Conservation (phyloP, 108 stramenopile species). For the Skeletonema menzelii region DNA sequence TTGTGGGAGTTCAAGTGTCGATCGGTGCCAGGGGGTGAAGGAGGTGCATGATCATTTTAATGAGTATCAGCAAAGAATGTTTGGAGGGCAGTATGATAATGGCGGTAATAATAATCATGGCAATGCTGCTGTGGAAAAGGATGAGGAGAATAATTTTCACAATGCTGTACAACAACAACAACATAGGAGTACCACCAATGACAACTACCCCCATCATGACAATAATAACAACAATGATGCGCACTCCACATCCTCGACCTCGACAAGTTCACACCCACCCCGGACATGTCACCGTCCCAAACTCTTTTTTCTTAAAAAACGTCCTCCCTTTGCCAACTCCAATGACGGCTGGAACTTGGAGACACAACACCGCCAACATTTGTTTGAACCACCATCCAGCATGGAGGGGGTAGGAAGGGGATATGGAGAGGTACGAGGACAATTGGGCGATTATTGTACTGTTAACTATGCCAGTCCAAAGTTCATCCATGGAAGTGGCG, state of each 20-base stretch:
- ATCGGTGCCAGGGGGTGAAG: conserved; percentile 6
- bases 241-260: not conserved
- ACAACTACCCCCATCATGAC: not conserved
- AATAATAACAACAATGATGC: not conserved
- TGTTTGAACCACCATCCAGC: conserved; percentile 33
- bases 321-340: conserved; percentile 29
- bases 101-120: not conserved
- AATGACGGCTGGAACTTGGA: conserved; percentile 33
- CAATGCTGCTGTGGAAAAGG: not conserved
- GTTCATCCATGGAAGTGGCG: not conserved
- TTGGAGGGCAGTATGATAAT: not conserved
- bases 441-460: conserved; percentile 2
- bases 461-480: not conserved
- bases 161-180: not conserved
- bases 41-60: not conserved
- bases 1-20: conserved; percentile 27
- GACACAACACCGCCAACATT: conserved; percentile 21
- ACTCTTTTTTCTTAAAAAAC: conserved; percentile 44
- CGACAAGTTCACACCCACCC: not conserved
- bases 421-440: conserved; percentile 33
- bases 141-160: not conserved
- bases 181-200: not conserved
- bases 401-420: conserved; percentile 31
- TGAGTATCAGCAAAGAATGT: not conserved
- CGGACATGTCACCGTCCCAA: conserved; percentile 36